Percentiles rank a stretch among this genome's conserved stretches.
Conservation (phyloP, 305 asterid species). For the Fraxinus xanthoxyloides region DNA sequence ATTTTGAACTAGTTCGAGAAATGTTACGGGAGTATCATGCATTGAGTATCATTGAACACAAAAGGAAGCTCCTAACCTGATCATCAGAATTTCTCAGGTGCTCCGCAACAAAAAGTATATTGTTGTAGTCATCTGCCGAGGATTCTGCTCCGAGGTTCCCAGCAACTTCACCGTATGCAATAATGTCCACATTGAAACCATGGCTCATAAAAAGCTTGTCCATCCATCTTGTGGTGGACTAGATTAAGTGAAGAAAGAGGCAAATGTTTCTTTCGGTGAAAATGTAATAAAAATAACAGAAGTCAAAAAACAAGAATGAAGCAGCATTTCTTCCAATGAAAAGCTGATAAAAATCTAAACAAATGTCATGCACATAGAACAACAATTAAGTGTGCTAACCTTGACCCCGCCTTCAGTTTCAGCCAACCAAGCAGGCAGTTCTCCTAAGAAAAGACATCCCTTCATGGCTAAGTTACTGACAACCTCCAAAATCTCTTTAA, state of each 20-base stretch:
- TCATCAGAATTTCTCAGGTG: slow-evolving; percentile 83
- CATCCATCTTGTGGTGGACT: slow-evolving; percentile 56
- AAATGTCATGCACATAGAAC: not conserved
- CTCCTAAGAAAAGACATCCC: slow-evolving; percentile 69
- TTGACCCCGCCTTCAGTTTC: slow-evolving; percentile 47
- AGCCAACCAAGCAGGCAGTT: slow-evolving; percentile 60
- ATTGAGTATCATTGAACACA: not conserved
- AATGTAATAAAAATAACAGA: not conserved
- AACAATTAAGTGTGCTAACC: slow-evolving; percentile 35
- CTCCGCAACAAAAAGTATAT: slow-evolving; percentile 62
- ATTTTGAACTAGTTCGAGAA: not conserved
- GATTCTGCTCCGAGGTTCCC: slow-evolving; percentile 37
- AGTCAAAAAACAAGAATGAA: not conserved
- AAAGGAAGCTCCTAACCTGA: slow-evolving; percentile 48
- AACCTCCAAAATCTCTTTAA: slow-evolving; percentile 47
- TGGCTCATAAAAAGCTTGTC: slow-evolving; percentile 68
- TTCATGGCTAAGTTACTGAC: slow-evolving; percentile 67
- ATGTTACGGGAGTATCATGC: not conserved
- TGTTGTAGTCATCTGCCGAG: slow-evolving; percentile 21
- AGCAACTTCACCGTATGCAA: slow-evolving; percentile 44
- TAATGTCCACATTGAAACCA: slow-evolving; percentile 53
- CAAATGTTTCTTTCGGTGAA: not conserved
- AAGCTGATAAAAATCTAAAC: slow-evolving; percentile 8
- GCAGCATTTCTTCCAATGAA: not conserved
- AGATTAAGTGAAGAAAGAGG: slow-evolving; percentile 19